Evolutionary conservation across 139 green algal genomes (phyloP), one percentile per base, ranked within the genome.

Genomic region (Tetradesmus lagerheimii): DNA sequence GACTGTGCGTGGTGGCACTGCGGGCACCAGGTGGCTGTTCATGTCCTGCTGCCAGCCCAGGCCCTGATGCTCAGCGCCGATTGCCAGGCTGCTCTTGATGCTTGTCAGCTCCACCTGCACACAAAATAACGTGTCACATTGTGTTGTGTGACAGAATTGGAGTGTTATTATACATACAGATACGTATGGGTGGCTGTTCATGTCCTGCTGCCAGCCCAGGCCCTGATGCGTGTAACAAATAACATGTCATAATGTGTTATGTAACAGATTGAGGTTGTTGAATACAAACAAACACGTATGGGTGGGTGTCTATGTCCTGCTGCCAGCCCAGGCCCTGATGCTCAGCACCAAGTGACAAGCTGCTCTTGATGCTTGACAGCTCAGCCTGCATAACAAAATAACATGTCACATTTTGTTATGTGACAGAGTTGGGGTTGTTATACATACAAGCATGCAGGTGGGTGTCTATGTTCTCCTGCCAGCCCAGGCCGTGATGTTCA

Each of bases 121-220:
- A 57, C 11, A 57, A 57, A 74, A n/a, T n/a, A n/a, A n/a, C n/a
- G n/a, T n/a, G n/a, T n/a, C n/a, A n/a, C n/a, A n/a, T n/a, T n/a
- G n/a, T n/a, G n/a, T n/a, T n/a, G n/a, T n/a, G n/a, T n/a, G n/a
- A n/a, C n/a, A n/a, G n/a, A n/a, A n/a, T n/a, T n/a, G n/a, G n/a
- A n/a, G n/a, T n/a, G n/a, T n/a, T n/a, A n/a, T n/a, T n/a, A n/a
- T n/a, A n/a, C n/a, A n/a, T n/a, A n/a, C n/a, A n/a, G n/a, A n/a
- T n/a, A n/a, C n/a, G n/a, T n/a, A n/a, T n/a, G n/a, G 89, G 88
- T 94, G 89, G 1, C 89, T 83, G 89, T 97, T 97, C 14, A 97
- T 86, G 2, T 93, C 85, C 1, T 91, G 41, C 18, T 93, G 81
- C 90, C 96, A 98, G 0, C 93, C 94, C 2, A 88, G 87, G 20